Evolutionary conservation across 2,329 filamentous ascomycete species (phyloP), one percentile per base, ranked within the genome.

Genomic region (Nemania sp.): DNA sequence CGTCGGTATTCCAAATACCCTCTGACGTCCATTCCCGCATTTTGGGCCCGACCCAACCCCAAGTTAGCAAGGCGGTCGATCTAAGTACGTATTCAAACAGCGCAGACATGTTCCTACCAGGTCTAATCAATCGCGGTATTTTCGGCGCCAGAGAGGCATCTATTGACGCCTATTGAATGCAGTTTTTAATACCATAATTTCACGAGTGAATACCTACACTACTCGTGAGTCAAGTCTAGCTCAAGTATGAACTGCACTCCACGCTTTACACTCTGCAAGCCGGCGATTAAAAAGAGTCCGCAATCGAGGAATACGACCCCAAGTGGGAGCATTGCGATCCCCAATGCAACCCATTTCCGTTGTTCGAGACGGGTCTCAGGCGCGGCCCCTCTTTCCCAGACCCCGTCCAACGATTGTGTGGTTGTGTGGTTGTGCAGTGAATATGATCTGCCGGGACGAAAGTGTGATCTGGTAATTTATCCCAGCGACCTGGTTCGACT

Each of bases 401-500:
- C 34, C 24, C 24, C 28, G n/a, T n/a, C 26, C 36, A 30, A 17
- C 5, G 22, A 8, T 11, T 15, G 42, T 11, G 22, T 15, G 49
- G 39, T 55, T 36, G 42, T 26, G 49, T 42, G n/a, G 39, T 24
- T 28, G 37, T 42, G 23, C 4, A 31, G n/a, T 31, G 50, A 33
- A 43, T 50, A 54, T 54, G 54, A 57, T 57, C 54, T 57, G 40
- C 54, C 50, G 50, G 49, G 31, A 23, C 24, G n/a, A 49, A 49
- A 52, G 49, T 42, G 33, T 23, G 49, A 53, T 53, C 40, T 49
- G 44, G 54, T 46, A 40, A 30, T 46, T 20, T 45, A 41, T 56
- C 49, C 54, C 54, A 53, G 24, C 42, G 40, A 53, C 54, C 49
- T 56, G 54, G 54, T 56, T 53, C 49, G n/a, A 54, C 34, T 46